These are phyloP conservation scores for Alternaria sp. DNA, from an alignment of 2,329 filamentous ascomycete genomes.

Conservation along the genomic window DNA sequence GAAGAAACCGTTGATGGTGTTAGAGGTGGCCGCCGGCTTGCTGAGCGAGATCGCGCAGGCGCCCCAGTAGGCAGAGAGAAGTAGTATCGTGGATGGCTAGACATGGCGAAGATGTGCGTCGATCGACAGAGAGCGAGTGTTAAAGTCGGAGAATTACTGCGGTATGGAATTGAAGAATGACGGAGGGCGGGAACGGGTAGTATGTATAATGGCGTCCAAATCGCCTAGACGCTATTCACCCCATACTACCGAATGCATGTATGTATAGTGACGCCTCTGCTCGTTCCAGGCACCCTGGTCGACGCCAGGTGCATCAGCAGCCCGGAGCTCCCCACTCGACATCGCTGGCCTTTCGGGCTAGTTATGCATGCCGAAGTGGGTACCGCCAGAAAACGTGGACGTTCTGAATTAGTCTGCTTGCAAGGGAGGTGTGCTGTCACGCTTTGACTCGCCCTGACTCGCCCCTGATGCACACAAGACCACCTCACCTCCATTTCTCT, in stretches of 20 bases:
- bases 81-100: conserved; percentile 45
- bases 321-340: conserved; percentile 40
- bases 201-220: conserved; percentile 38
- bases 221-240: conserved; percentile 48
- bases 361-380: conserved; percentile 39
- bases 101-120: conserved; percentile 36
- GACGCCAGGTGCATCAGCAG: conserved; percentile 44
- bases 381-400: conserved; percentile 47
- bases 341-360: conserved; percentile 36
- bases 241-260: conserved; percentile 42
- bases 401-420: conserved; percentile 37
- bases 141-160: conserved; percentile 20
- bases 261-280: conserved; percentile 38
- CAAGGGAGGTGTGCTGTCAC: conserved; percentile 49
- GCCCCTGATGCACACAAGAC: conserved; percentile 31
- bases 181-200: conserved; percentile 25
- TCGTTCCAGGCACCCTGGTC: conserved; percentile 40
- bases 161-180: conserved; percentile 21
- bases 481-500: conserved; percentile 34
- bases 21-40: conserved; percentile 51
- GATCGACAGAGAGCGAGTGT: conserved; percentile 13
- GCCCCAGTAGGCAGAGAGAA: conserved; percentile 47
- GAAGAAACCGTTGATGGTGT: conserved; percentile 55
- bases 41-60: conserved; percentile 42
- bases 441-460: conserved; percentile 46